Base-by-base conservation (phyloP, 2,329 filamentous ascomycete genomes). In the Penicillium sp. region DNA sequence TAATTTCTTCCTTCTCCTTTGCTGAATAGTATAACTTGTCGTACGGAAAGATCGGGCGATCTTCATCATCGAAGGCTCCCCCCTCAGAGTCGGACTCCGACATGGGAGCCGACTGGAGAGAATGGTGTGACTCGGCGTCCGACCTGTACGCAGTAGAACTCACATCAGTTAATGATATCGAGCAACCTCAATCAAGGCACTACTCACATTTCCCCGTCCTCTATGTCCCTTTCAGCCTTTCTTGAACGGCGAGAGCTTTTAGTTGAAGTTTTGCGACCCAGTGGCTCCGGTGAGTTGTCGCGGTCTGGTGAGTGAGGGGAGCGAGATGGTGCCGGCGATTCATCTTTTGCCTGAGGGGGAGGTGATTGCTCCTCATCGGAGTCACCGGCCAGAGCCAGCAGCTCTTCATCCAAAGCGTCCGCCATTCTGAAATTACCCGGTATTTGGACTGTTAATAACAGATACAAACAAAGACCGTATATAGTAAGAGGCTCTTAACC, bases 71-170 rank as follows among this genome's bases (percentile, higher is more conserved):
- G 48, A 82, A 77, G 51, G 81, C 75, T 53, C 80, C 77, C 61
- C 90, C 85, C 60, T 90, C 89, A n/a, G 90, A 91, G 60, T 91
- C 88, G 42, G 89, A 94, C 72, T 94, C 90, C 56, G 93, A 91
- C 91, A 96, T 96, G 19, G 90, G 88, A 19, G 87, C 92, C 10
- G 92, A 96, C 67, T 88, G 84, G 48, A 89, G 83, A 5, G 91
- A 96, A 69, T 86, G 83, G 48, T 86, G 88, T 16, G 89, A 89
- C 45, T 69, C 86, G 13, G 81, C 79, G 19, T 87, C 89, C 18
- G 88, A 92, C 52, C 89, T 93, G 55, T 52, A 13, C 18, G 34
- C 42, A 37, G 8, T 5, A 21, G 13, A 3, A 31, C 21, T 4
- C 5, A 18, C 14, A 13, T 48, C 42, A 14, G 23, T 6, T 5